These are phyloP conservation scores for Calocera cornea DNA, from an alignment of 768 basidiomycete genomes.

Conservation along the genomic window DNA sequence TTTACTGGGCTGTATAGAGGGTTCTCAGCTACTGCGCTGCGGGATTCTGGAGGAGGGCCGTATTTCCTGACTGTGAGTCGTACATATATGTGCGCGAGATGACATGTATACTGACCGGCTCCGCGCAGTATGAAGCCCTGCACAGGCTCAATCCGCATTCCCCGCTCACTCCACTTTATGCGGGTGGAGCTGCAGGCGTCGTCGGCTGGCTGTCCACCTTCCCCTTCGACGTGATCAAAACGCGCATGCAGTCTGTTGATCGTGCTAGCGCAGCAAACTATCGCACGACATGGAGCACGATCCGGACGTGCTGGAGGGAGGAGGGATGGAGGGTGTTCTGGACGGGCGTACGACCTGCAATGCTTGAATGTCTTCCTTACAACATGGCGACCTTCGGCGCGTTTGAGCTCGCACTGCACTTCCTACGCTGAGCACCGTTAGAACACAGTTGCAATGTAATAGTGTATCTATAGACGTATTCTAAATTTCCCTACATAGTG, in stretches of 20 bases:
- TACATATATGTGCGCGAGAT: constrained; percentile 4
- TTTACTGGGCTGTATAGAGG: constrained; percentile 68
- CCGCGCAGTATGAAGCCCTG: background rate
- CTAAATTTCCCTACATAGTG: background rate
- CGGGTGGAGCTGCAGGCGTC: constrained; percentile 68
- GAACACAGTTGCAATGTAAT: background rate
- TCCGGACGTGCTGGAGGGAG: constrained; percentile 39
- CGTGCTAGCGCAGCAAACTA: constrained; percentile 24
- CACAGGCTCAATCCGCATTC: background rate
- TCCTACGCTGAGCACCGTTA: background rate
- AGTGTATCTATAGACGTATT: background rate
- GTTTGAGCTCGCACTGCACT: constrained; percentile 35
- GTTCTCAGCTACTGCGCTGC: constrained; percentile 50
- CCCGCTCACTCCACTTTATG: constrained; percentile 36
- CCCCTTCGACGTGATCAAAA: constrained; percentile 82
- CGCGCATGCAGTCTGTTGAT: constrained; percentile 55
- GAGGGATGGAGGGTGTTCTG: constrained; percentile 64
- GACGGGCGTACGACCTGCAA: constrained; percentile 61
- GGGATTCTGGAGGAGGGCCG: constrained; percentile 72
- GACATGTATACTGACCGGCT: background rate
- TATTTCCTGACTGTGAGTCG: constrained; percentile 63
- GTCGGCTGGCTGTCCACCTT: constrained; percentile 73
- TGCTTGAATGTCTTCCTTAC: constrained; percentile 47
- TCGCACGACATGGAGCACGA: constrained; percentile 42
- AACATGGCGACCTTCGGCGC: constrained; percentile 71